phyloP scores from a whole-genome alignment of 495 filamentous ascomycete genomes.

The Tuber magnatum region DNA sequence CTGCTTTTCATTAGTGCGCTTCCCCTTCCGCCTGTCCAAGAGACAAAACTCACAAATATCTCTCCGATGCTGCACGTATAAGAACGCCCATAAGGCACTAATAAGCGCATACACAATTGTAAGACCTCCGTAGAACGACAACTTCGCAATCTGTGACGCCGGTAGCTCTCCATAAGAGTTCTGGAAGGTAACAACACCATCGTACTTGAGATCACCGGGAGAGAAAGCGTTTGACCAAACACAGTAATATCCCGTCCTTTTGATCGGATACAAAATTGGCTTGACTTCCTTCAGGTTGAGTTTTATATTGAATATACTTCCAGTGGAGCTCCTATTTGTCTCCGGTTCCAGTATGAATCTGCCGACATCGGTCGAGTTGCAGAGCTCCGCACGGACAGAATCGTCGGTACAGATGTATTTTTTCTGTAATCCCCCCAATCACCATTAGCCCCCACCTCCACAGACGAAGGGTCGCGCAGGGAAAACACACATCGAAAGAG shows the following conservation, averaged over 20 bases:
- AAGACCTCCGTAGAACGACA: conserved; percentile 93
- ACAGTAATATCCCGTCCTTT: conserved; percentile 92
- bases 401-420: conserved; percentile 68
- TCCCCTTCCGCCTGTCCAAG: background rate
- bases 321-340: conserved; percentile 59
- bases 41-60: conserved; percentile 64
- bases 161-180: conserved; percentile 96
- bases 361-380: conserved; percentile 67
- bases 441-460: conserved; percentile 16
- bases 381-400: conserved; percentile 59
- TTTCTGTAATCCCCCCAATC: conserved; percentile 44
- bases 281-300: conserved; percentile 69
- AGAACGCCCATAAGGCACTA: conserved; percentile 72
- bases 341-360: conserved; percentile 74
- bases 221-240: conserved; percentile 67
- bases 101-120: conserved; percentile 91
- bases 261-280: conserved; percentile 71
- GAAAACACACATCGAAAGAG: conserved; percentile 36
- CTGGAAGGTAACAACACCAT: conserved; percentile 77
- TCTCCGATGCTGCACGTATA: conserved; percentile 87
- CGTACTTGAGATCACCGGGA: conserved; percentile 55
- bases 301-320: conserved; percentile 66
- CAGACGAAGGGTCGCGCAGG: background rate
- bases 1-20: conserved; percentile 47
- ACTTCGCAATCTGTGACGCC: conserved; percentile 87